Percentiles rank a stretch among this genome's conserved stretches.
Conservation (phyloP, 805 yeast species). For the Lachancea lanzarotensis region DNA sequence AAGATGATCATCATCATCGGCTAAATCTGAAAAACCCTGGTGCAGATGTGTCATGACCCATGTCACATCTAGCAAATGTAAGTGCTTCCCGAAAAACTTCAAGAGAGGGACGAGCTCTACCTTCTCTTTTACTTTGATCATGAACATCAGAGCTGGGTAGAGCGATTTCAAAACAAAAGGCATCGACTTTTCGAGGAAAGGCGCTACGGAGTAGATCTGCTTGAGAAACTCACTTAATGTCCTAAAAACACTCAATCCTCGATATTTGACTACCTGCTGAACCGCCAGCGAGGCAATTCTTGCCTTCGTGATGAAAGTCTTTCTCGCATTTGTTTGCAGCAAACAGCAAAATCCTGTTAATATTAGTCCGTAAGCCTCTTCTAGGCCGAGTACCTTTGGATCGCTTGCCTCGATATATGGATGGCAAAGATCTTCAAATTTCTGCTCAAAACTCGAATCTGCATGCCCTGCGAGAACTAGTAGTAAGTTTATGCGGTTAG, state of each 20-base stretch:
- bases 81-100: constrained; percentile 4
- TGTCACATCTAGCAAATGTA: constrained; percentile 7
- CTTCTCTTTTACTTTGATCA: constrained; percentile 1
- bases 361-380: constrained; percentile 7
- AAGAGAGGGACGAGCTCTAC: neutral
- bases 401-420: constrained; percentile 10
- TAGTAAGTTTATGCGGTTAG: constrained; percentile 26
- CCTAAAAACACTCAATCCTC: neutral
- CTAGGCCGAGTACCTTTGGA: neutral
- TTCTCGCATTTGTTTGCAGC: constrained; percentile 9
- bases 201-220: constrained; percentile 5
- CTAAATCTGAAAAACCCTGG: constrained; percentile 15
- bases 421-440: constrained; percentile 19
- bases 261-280: constrained; percentile 1
- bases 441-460: constrained; percentile 17
- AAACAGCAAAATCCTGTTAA: constrained; percentile 10
- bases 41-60: constrained; percentile 25
- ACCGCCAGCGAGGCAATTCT: constrained; percentile 8
- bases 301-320: constrained; percentile 14
- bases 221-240: constrained; percentile 10
- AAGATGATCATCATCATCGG: constrained; percentile 14
- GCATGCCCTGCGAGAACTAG: constrained; percentile 20
- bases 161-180: constrained; percentile 12
- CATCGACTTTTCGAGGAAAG: constrained; percentile 6
- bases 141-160: constrained; percentile 9